phyloP scores from a whole-genome alignment of 805 yeast genomes.

The Candida sanyiensis region DNA sequence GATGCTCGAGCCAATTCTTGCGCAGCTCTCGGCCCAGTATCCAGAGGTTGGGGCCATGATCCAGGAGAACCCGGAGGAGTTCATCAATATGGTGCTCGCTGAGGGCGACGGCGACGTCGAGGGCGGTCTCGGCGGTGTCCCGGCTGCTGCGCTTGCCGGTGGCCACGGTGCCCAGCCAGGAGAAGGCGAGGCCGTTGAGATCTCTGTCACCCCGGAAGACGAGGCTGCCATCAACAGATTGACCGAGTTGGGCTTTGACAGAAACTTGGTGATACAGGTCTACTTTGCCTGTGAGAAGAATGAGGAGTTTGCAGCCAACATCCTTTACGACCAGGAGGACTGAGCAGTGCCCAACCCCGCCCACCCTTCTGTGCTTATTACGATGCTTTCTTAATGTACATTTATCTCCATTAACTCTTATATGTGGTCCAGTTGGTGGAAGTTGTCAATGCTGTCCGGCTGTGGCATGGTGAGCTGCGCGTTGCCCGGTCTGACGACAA shows the following conservation, averaged over 20 bases:
- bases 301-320: constrained; percentile 94
- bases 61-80: constrained; percentile 84
- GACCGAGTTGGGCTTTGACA: constrained; percentile 89
- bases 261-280: constrained; percentile 82
- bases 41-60: constrained; percentile 82
- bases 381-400: background rate
- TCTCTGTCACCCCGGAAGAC: constrained; percentile 73
- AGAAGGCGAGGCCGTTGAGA: constrained; percentile 38
- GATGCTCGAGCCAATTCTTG: constrained; percentile 75
- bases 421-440: constrained; percentile 23
- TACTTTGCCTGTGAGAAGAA: constrained; percentile 97
- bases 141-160: constrained; percentile 27
- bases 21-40: constrained; percentile 71
- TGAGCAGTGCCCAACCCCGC: too few species aligned
- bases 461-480: constrained; percentile 34
- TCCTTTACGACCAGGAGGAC: constrained; percentile 55
- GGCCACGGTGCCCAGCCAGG: constrained; percentile 22
- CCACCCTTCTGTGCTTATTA: background rate
- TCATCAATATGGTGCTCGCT: constrained; percentile 65
- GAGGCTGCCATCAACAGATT: constrained; percentile 84
- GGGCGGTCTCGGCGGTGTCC: constrained; percentile 34
- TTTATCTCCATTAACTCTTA: background rate
- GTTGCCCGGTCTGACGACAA: constrained; percentile 77
- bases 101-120: too few species aligned
- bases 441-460: constrained; percentile 26